A percentile compares a stretch with the other conserved stretches of the same genome.
These are phyloP conservation scores for Solanum bulbocastanum DNA, from an alignment of 257 asterid genomes.

Conservation along the genomic window DNA sequence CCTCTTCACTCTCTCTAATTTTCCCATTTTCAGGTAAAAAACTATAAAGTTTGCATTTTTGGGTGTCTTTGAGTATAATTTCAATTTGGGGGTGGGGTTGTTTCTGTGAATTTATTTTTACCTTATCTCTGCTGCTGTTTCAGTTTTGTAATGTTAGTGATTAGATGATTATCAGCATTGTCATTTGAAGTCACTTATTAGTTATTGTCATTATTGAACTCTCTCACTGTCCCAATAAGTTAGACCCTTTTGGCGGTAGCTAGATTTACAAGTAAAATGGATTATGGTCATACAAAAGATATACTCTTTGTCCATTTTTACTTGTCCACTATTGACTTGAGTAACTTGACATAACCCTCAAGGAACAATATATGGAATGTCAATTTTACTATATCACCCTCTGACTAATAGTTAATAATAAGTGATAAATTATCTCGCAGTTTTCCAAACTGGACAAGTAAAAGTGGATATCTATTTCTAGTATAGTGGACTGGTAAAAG, in stretches of 20 bases:
- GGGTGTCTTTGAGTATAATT: background rate
- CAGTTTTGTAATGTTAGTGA: background rate
- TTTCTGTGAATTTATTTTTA: background rate
- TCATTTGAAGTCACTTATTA: background rate
- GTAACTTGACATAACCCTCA: background rate
- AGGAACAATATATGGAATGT: background rate
- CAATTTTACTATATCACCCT: background rate
- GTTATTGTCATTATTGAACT: background rate
- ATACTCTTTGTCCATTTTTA: background rate
- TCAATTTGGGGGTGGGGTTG: background rate
- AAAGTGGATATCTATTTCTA: background rate
- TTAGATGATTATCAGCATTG: background rate
- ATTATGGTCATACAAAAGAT: background rate
- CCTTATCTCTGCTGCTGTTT: background rate
- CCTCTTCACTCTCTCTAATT: slow-evolving; percentile 44
- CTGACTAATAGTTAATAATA: background rate
- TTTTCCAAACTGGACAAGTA: background rate
- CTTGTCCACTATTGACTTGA: background rate
- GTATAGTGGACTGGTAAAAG: background rate
- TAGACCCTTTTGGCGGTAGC: background rate
- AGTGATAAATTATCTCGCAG: background rate
- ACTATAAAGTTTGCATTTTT: background rate
- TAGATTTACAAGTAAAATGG: background rate
- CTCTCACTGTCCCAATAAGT: background rate
- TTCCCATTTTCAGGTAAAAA: slow-evolving; percentile 41